phyloP scores from a whole-genome alignment of 495 filamentous ascomycete species.

The Bryoglossum gracile region DNA sequence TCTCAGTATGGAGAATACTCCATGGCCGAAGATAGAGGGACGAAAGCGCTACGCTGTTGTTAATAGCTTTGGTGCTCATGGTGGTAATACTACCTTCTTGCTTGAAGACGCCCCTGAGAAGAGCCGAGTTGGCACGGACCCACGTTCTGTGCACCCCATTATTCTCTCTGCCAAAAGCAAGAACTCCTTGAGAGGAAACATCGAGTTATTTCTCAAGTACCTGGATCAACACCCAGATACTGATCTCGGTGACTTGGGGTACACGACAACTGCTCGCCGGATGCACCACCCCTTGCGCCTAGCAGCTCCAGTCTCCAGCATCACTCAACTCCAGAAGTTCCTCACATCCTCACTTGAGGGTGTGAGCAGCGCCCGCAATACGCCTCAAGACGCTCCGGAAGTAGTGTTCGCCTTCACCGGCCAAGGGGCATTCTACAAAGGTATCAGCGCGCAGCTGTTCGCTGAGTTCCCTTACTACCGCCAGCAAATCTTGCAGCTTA shows the following conservation, averaged over 20 bases:
- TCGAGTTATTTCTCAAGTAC: conserved; percentile 42
- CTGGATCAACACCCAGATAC: conserved; percentile 46
- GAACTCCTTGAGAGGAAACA: conserved; percentile 46
- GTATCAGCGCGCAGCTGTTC: conserved; percentile 68
- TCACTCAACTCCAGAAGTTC: conserved; percentile 32
- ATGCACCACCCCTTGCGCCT: conserved; percentile 74
- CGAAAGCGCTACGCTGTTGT: conserved; percentile 42
- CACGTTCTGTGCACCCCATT: conserved; percentile 46
- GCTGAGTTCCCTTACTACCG: conserved; percentile 60
- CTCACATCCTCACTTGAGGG: conserved; percentile 33
- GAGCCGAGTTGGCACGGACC: conserved; percentile 31
- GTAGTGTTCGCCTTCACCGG: conserved; percentile 67
- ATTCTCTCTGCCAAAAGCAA: conserved; percentile 54
- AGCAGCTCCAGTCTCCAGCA: conserved; percentile 47
- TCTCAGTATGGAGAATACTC: neutral
- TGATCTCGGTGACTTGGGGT: conserved; percentile 54
- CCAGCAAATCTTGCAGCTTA: conserved; percentile 58
- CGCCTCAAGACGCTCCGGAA: conserved; percentile 25
- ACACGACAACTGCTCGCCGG: conserved; percentile 78
- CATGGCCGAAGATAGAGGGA: neutral
- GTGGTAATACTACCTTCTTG: conserved; percentile 57
- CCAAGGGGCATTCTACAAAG: conserved; percentile 57
- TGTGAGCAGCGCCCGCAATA: conserved; percentile 40
- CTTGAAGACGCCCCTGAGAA: conserved; percentile 48
- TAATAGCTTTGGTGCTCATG: conserved; percentile 66